Evolutionary conservation across 2,329 filamentous ascomycete genomes (phyloP), one percentile per base, ranked within the genome.

Genomic region (Hortaea werneckii): DNA sequence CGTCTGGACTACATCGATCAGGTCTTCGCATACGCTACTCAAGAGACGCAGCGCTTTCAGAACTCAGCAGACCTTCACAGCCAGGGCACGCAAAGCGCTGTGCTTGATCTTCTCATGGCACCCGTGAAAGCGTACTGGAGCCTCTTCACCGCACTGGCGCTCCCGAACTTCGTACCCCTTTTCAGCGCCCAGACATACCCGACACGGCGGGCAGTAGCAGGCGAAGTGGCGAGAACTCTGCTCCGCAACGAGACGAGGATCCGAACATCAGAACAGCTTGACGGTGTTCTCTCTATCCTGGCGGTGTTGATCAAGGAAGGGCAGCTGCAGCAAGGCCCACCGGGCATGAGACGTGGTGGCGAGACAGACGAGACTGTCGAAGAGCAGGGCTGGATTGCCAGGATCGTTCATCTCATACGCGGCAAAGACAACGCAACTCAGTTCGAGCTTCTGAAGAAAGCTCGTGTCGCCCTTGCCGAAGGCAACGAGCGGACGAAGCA

Each of bases 341-440:
- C 89, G 0, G 86, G 87, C 3, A 79, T 84, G 5, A 68, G 74
- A 10, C 85, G 90, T 60, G 76, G 87, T 52, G 72, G 78, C 40
- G 94, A 98, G 71, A 96, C 92, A 0, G 92, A 98, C 51, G 94
- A 98, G 70, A 96, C 90, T 0, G 81, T 96, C 59, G 90, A 98
- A 67, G 92, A 98, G 68, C 92, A 98, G 72, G 92, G 92, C 43
- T 95, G 88, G 88, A 75, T 98, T 44, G 92, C 92, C 32, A 79
- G 92, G 56, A 83, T 98, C 60, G 81, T 95, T 12, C 92, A 98
- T 67, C 73, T 95, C 46, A 79, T 98, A 43, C 76, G 87, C 47
- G 85, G 80, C 39, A 75, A 86, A 32, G 79, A 94, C 62, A 96
- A 96, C 59, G 87, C 95, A 57, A 94, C 84, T 0, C 92, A 98